Base-by-base conservation (phyloP, 768 basidiomycete genomes). In the Pisolithus tinctorius region DNA sequence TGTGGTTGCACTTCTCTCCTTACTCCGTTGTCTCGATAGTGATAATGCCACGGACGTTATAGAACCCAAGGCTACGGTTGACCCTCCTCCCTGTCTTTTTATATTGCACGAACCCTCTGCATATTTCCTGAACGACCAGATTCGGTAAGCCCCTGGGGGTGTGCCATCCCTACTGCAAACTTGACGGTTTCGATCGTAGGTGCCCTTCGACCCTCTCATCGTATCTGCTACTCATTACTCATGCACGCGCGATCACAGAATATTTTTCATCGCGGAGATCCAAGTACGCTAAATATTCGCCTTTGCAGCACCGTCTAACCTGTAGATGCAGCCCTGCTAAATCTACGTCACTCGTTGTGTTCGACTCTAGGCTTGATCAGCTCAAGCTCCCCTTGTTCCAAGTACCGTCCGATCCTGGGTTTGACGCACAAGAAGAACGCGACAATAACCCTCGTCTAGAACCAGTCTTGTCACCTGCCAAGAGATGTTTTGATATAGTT, bases 21-120 rank as follows among this genome's bases (percentile, higher is more conserved):
- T 73, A 63, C 69, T 84, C 40, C 71, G 71, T 51, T 61, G 65
- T 44, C 16, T 20, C 20, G 30, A 67, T 29, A 53, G 67, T 10
- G 41, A 40, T 14, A 61, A 61, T 26, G 47, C 60, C 8, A 44
- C 61, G 16, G 49, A 57, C 30, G 54, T 62, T 13, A 50, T 68
- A 37, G 58, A 65, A 17, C 51, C 60, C 2, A 69, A 69, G 49
- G 66, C 69, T 26, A 69, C 69, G 2, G 61, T 77, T 14, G 66
- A 69, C 10, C 57, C 59, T 34, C 56, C 71, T 1, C 82, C 83
- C 4, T 69, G 71, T 30, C 63, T 85, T n/a, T 55, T 87, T 20
- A 71, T 88, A 30, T 60, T 88, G 16, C 74, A 78, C 45, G 84
- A 86, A 53, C 73, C 74, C 0, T 86, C 84, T 3, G 59, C 68